phyloP scores from a whole-genome alignment of 257 asterid genomes.

The Solanum habrochaites region DNA sequence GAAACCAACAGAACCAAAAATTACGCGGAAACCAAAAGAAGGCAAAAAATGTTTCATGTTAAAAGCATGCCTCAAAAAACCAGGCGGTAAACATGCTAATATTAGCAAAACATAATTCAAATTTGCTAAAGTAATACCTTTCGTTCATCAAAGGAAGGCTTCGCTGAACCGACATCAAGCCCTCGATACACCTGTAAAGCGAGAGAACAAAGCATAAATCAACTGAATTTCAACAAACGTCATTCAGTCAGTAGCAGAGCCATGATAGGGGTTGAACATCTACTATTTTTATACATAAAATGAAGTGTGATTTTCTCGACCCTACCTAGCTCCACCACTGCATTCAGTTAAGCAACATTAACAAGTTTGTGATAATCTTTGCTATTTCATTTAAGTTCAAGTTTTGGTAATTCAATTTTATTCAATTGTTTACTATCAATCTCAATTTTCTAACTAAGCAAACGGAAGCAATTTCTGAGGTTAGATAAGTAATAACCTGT shows the following conservation, averaged over 20 bases:
- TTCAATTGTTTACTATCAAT: not conserved
- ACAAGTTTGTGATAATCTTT: not conserved
- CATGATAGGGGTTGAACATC: not conserved
- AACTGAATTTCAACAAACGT: not conserved
- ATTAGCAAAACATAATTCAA: not conserved
- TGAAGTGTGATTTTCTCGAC: not conserved
- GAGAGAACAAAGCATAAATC: not conserved
- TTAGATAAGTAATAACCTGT: constrained; percentile 34
- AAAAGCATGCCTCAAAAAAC: not conserved
- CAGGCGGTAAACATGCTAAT: not conserved
- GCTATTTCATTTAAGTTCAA: not conserved
- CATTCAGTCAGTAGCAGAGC: not conserved
- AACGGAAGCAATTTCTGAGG: not conserved
- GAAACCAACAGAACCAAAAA: not conserved
- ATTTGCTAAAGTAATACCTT: constrained; percentile 27
- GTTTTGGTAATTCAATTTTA: not conserved
- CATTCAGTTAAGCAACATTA: not conserved
- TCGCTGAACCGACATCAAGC: constrained; percentile 90
- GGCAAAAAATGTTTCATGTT: not conserved
- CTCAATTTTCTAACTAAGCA: not conserved
- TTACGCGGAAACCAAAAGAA: not conserved
- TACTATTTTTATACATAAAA: not conserved
- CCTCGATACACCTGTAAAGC: constrained; percentile 69
- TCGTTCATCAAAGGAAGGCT: constrained; percentile 63
- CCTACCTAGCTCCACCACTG: not conserved